phyloP scores from a whole-genome alignment of 306 rosid species.

The cucumber (Cucumis sativus) region DNA sequence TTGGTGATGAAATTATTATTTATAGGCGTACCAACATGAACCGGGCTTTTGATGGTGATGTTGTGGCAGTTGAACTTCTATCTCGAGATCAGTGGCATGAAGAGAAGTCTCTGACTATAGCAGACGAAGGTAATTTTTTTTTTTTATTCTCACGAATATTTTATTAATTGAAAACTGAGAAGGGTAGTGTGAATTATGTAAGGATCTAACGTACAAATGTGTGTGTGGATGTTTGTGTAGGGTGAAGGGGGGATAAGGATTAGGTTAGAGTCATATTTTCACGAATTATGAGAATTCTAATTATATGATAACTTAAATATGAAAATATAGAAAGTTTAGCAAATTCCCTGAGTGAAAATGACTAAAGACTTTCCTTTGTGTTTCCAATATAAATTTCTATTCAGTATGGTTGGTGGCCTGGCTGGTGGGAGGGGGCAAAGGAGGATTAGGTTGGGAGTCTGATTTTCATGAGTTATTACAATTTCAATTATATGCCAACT shows the following conservation, averaged over 20 bases:
- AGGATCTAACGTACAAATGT: not conserved
- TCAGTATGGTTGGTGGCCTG: not conserved
- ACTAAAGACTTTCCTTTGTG: not conserved
- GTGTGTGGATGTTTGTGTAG: not conserved
- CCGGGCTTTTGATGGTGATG: slow-evolving; percentile 89
- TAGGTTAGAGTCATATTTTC: not conserved
- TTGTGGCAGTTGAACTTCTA: slow-evolving; percentile 87
- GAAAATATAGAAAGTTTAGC: not conserved
- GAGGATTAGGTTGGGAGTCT: not conserved
- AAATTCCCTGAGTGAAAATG: not conserved
- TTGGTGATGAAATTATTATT: slow-evolving; percentile 78
- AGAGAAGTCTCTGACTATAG: slow-evolving; percentile 58
- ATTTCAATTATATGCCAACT: not conserved
- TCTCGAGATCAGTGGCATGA: slow-evolving; percentile 87
- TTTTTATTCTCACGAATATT: not conserved
- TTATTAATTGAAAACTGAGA: not conserved
- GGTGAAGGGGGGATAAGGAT: not conserved
- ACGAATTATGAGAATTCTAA: not conserved
- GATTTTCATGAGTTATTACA: not conserved
- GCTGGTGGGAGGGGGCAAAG: not conserved
- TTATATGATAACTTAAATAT: not conserved
- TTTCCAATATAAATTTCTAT: not conserved
- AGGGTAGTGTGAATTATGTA: not conserved
- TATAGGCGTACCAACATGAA: slow-evolving; percentile 90
- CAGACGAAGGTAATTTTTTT: slow-evolving; percentile 50